A percentile compares a stretch with the other conserved stretches of the same genome.
Conservation (phyloP, 1,284 basidiomycete species). For the Malassezia globosa region DNA sequence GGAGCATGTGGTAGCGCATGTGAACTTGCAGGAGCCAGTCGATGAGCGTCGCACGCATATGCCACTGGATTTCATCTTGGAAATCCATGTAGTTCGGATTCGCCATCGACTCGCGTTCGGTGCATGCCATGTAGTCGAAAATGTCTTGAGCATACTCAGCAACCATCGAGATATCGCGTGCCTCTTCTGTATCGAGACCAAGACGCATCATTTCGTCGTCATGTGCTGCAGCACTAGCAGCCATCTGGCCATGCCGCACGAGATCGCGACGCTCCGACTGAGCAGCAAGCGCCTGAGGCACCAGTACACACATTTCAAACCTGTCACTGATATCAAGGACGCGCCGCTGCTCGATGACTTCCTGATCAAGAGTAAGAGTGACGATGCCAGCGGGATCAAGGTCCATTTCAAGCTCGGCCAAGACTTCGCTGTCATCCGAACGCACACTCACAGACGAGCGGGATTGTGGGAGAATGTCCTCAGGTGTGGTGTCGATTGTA, state of each 20-base stretch:
- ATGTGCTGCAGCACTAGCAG: slow-evolving; percentile 32
- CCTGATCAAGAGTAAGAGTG: slow-evolving; percentile 36
- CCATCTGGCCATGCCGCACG: slow-evolving; percentile 29
- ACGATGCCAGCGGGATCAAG: slow-evolving; percentile 41
- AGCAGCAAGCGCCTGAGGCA: slow-evolving; percentile 26
- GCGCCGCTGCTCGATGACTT: slow-evolving; percentile 34
- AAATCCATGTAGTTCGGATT: slow-evolving; percentile 85
- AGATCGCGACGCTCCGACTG: slow-evolving; percentile 30
- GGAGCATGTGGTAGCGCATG: slow-evolving; percentile 58
- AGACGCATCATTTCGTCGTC: slow-evolving; percentile 41
- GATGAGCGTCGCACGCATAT: slow-evolving; percentile 44
- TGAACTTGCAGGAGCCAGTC: slow-evolving; percentile 58
- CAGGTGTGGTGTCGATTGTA: neutral
- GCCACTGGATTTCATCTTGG: slow-evolving; percentile 89
- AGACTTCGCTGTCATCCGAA: slow-evolving; percentile 11
- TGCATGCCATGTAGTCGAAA: slow-evolving; percentile 74
- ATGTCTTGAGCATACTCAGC: slow-evolving; percentile 97
- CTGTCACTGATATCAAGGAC: slow-evolving; percentile 31
- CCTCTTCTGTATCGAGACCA: slow-evolving; percentile 53
- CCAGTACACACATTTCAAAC: slow-evolving; percentile 31
- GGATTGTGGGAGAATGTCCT: neutral
- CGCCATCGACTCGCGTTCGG: slow-evolving; percentile 74
- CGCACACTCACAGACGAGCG: slow-evolving; percentile 3
- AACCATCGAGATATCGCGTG: slow-evolving; percentile 89
- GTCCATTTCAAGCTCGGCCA: slow-evolving; percentile 25